Evolutionary conservation across 108 stramenopile species (phyloP).

Genomic region (Mediolabrus comicus): DNA sequence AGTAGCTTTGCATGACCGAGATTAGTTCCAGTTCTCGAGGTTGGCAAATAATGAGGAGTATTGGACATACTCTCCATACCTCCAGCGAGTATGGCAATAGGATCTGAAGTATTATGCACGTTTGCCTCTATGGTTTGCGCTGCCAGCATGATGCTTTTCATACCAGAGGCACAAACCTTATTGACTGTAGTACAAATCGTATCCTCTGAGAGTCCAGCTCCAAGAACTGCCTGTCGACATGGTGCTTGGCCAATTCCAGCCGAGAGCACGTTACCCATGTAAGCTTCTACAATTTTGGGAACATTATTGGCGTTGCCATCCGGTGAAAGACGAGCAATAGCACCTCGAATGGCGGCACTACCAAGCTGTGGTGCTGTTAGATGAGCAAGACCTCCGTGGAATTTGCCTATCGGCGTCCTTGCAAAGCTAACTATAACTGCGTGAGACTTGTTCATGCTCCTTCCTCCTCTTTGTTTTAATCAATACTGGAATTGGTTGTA

Average conservation of each 20-base stretch:
- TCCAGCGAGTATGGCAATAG: conserved; percentile 81
- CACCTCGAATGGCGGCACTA: conserved; percentile 74
- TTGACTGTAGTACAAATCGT: conserved; percentile 83
- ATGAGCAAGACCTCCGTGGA: conserved; percentile 73
- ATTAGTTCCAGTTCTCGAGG: conserved; percentile 61
- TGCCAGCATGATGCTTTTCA: conserved; percentile 89
- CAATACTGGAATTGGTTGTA: too few relatives aligned
- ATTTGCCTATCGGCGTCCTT: conserved; percentile 94
- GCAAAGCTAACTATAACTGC: conserved; percentile 87
- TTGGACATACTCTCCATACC: conserved; percentile 98
- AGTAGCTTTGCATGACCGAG: conserved; percentile 73
- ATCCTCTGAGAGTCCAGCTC: conserved; percentile 53
- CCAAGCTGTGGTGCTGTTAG: conserved; percentile 89
- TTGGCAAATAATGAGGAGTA: conserved; percentile 90
- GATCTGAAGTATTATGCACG: conserved; percentile 8
- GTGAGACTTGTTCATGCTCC: conserved; percentile 32
- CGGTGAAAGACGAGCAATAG: conserved; percentile 43
- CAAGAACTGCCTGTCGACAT: conserved; percentile 76
- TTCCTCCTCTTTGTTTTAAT: too few relatives aligned
- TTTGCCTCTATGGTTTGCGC: conserved; percentile 62
- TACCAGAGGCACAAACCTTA: conserved; percentile 97
- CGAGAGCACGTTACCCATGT: conserved; percentile 94
- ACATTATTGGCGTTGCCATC: conserved; percentile 62
- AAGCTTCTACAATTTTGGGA: conserved; percentile 79
- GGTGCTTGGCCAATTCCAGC: conserved; percentile 97